Conservation (phyloP, 148 eudicot species). For the Chenopodium suecicum region DNA sequence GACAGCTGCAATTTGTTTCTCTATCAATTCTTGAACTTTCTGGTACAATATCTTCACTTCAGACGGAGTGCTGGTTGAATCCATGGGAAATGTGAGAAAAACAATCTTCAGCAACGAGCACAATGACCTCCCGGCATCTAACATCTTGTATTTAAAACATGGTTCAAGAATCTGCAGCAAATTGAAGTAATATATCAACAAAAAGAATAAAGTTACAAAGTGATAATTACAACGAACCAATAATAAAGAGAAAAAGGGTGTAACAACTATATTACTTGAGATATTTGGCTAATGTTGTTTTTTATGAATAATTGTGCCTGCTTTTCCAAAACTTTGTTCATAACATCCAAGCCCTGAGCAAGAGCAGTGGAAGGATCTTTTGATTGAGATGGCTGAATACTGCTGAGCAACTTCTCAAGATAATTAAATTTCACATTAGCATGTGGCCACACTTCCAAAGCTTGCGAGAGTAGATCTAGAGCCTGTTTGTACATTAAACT, state of each 20-base stretch:
- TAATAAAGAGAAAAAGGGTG: background rate
- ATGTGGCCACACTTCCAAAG: conserved; percentile 99
- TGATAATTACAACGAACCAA: background rate
- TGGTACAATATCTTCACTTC: conserved; percentile 87
- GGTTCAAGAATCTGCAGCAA: conserved; percentile 91
- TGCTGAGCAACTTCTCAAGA: conserved; percentile 91
- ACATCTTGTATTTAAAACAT: conserved; percentile 89
- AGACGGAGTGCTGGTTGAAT: conserved; percentile 62
- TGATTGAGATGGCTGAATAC: conserved; percentile 88
- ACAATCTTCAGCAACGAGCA: conserved; percentile 95
- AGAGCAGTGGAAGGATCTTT: conserved; percentile 98
- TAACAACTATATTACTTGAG: conserved; percentile 56
- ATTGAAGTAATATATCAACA: conserved; percentile 15
- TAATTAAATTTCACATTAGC: conserved; percentile 99
- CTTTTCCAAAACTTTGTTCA: conserved; percentile 97
- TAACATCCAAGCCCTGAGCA: conserved; percentile 95
- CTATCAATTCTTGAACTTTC: conserved; percentile 89
- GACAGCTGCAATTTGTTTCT: conserved; percentile 79
- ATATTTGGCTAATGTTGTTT: conserved; percentile 89
- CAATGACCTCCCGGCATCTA: conserved; percentile 89
- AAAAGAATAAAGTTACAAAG: background rate
- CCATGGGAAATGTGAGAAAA: conserved; percentile 83
- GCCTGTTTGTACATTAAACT: conserved; percentile 96
- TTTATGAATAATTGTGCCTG: conserved; percentile 94
- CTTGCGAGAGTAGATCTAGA: conserved; percentile 85